These are phyloP conservation scores for Ceratocystiopsis sp. DNA, from an alignment of 2,329 filamentous ascomycete genomes.

Conservation along the genomic window DNA sequence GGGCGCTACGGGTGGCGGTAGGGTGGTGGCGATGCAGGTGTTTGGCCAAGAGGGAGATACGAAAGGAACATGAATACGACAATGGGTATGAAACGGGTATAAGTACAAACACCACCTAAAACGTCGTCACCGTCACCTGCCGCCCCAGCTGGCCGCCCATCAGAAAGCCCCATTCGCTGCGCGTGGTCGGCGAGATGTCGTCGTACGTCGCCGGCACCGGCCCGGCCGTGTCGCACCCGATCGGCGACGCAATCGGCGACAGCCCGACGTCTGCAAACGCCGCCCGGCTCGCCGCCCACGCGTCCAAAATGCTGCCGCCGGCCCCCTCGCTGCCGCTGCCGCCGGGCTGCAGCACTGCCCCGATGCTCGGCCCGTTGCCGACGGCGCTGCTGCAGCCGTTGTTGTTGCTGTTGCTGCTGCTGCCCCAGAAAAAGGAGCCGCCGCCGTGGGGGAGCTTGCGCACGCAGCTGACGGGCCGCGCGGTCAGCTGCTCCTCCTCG, in stretches of 20 bases:
- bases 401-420: constrained; percentile 1
- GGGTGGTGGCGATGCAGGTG: not conserved
- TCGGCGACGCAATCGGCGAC: not conserved
- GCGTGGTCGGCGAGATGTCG: constrained; percentile 44
- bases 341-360: constrained; percentile 20
- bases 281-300: not conserved
- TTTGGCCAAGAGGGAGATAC: no score
- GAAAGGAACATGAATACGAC: not conserved
- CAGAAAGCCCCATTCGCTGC: constrained; percentile 45
- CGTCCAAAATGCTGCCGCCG: not conserved
- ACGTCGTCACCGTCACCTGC: constrained; percentile 35
- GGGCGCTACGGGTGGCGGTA: constrained; percentile 70
- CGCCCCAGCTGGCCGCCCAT: constrained; percentile 30
- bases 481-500: constrained; percentile 20
- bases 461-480: constrained; percentile 17
- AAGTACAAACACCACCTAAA: constrained; percentile 11
- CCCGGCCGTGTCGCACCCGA: not conserved
- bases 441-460: constrained; percentile 1
- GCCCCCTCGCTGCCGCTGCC: not conserved
- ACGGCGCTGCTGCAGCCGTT: constrained; percentile 9
- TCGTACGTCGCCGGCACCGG: constrained; percentile 39
- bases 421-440: constrained; percentile 12
- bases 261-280: no score
- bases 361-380: constrained; percentile 22
- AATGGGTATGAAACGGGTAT: not conserved